Conservation (phyloP, 164 flowering plant species). For the Chimonanthus praecox region DNA sequence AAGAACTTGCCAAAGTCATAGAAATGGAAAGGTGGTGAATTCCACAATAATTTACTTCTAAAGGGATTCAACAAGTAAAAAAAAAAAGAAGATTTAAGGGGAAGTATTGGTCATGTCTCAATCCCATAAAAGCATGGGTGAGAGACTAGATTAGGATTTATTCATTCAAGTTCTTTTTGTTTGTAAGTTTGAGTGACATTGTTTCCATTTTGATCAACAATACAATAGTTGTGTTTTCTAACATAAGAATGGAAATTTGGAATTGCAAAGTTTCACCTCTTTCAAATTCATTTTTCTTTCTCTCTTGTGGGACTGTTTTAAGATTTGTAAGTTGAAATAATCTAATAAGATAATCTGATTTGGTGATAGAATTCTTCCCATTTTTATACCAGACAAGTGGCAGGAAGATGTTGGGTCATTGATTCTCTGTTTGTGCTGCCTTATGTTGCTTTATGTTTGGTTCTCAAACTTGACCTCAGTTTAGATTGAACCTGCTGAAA, state of each 20-base stretch:
- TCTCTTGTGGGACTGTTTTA: no score
- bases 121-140: conserved; percentile 2
- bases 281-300: background rate
- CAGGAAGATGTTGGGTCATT: no score
- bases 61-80: background rate
- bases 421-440: no score
- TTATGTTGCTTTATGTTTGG: no score
- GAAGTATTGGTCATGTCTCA: background rate
- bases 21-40: background rate
- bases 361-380: no score
- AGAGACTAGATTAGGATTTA: background rate
- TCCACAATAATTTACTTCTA: background rate
- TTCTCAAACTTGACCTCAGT: no score
- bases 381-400: no score
- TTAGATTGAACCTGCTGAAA: no score
- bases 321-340: no score
- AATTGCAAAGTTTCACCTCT: background rate
- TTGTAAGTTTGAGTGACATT: background rate
- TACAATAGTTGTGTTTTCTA: background rate
- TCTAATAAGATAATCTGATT: no score
- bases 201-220: background rate
- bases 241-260: background rate
- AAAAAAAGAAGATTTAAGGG: background rate
- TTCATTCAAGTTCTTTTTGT: background rate
- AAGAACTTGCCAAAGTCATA: conserved; percentile 20